phyloP scores from a whole-genome alignment of 2,329 filamentous ascomycete genomes.

The Cladosporium sp. region DNA sequence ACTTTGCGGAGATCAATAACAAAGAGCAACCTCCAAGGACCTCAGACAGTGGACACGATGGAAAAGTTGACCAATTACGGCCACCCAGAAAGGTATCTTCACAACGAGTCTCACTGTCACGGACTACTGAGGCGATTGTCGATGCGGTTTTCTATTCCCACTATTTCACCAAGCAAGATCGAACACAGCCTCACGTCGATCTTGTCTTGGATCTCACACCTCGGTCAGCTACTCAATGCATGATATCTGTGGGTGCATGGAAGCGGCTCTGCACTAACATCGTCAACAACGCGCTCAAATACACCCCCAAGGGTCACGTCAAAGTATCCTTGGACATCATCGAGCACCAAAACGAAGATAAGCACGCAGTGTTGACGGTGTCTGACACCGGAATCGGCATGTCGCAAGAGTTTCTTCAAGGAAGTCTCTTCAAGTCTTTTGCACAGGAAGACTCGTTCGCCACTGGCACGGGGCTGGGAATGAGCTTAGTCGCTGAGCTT shows the following conservation, averaged over 20 bases:
- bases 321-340: not conserved
- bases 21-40: slow-evolving; percentile 30
- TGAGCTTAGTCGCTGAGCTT: slow-evolving; percentile 60
- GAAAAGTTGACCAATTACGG: not conserved
- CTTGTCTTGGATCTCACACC: slow-evolving; percentile 31
- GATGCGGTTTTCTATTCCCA: slow-evolving; percentile 43
- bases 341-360: not conserved
- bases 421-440: slow-evolving; percentile 61
- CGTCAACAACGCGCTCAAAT: slow-evolving; percentile 19
- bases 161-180: slow-evolving; percentile 18
- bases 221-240: not conserved
- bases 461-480: slow-evolving; percentile 60
- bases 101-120: not conserved
- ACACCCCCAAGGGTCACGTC: slow-evolving; percentile 16
- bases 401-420: slow-evolving; percentile 57
- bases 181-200: slow-evolving; percentile 37
- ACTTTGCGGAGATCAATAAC: slow-evolving; percentile 40
- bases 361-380: slow-evolving; percentile 33
- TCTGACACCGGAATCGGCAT: slow-evolving; percentile 65
- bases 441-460: slow-evolving; percentile 59
- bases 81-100: not conserved
- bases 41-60: not conserved
- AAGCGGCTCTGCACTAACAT: slow-evolving; percentile 19
- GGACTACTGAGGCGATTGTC: slow-evolving; percentile 48
- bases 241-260: slow-evolving; percentile 13